These are phyloP conservation scores for Pouteria campechiana DNA, from an alignment of 179 eudicot genomes.

Conservation along the genomic window DNA sequence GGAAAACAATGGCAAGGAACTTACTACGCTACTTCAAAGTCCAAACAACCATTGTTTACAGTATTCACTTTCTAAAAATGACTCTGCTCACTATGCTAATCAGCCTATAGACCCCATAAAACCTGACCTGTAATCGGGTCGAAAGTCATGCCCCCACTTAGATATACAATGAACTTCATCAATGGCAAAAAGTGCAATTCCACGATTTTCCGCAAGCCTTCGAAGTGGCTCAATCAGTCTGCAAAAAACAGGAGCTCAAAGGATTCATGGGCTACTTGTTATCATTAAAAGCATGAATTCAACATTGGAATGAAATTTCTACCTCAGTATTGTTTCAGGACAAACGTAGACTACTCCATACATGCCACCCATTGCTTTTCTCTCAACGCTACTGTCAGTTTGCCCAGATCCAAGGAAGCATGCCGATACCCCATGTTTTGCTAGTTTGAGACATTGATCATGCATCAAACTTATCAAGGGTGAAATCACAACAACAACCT, in stretches of 20 bases:
- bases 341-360: conserved; percentile 72
- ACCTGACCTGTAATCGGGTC: conserved; percentile 93
- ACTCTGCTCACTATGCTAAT: too few species aligned
- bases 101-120: too few species aligned
- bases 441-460: conserved; percentile 89
- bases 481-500: conserved; percentile 87
- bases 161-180: conserved; percentile 97
- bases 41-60: too few species aligned
- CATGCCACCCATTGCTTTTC: conserved; percentile 84
- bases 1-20: background rate
- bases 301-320: background rate
- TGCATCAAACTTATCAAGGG: conserved; percentile 98
- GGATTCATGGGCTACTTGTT: conserved; percentile 1
- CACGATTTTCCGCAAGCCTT: conserved; percentile 64
- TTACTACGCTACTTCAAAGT: background rate
- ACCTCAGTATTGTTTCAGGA: conserved; percentile 91
- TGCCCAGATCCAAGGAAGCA: conserved; percentile 99
- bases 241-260: too few species aligned
- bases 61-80: too few species aligned
- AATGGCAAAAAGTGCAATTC: conserved; percentile 86
- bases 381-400: conserved; percentile 63
- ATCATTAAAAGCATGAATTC: background rate
- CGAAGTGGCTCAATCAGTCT: conserved; percentile 80
- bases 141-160: conserved; percentile 99
- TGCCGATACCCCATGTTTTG: conserved; percentile 82